Conservation (phyloP, 2,329 filamentous ascomycete species). For the Trichoderma harzianum region DNA sequence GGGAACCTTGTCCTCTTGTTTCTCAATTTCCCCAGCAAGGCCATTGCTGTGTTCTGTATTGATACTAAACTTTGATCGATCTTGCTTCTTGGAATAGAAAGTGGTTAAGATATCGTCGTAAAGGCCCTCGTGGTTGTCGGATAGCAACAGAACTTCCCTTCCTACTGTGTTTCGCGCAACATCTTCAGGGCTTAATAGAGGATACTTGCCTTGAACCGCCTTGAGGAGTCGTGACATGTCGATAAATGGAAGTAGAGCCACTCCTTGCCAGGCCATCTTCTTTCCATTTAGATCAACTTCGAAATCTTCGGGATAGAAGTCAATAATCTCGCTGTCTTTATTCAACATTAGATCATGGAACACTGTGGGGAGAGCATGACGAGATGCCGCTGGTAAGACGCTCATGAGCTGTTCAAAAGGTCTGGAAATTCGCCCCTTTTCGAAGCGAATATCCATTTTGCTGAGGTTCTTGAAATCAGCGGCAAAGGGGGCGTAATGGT, state of each 20-base stretch:
- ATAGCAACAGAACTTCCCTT: conserved; percentile 77
- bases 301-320: conserved; percentile 96
- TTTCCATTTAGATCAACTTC: conserved; percentile 93
- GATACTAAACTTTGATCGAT: conserved; percentile 62
- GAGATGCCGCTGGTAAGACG: conserved; percentile 88
- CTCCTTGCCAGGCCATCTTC: conserved; percentile 97
- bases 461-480: conserved; percentile 85
- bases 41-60: conserved; percentile 74
- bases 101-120: conserved; percentile 80
- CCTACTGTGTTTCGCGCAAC: conserved; percentile 74
- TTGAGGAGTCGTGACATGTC: conserved; percentile 81
- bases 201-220: conserved; percentile 81
- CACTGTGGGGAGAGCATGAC: conserved; percentile 80
- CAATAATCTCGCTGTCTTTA: conserved; percentile 84
- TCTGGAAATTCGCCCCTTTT: conserved; percentile 78
- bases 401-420: conserved; percentile 99
- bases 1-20: conserved; percentile 79
- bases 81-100: conserved; percentile 90
- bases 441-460: conserved; percentile 75
- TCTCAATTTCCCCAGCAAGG: conserved; percentile 74
- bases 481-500: conserved; percentile 97
- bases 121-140: conserved; percentile 71
- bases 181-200: conserved; percentile 73
- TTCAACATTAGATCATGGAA: conserved; percentile 92
- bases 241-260: conserved; percentile 91